Conservation (phyloP, 148 eudicot genomes). For the Vaccinium darrowii region DNA sequence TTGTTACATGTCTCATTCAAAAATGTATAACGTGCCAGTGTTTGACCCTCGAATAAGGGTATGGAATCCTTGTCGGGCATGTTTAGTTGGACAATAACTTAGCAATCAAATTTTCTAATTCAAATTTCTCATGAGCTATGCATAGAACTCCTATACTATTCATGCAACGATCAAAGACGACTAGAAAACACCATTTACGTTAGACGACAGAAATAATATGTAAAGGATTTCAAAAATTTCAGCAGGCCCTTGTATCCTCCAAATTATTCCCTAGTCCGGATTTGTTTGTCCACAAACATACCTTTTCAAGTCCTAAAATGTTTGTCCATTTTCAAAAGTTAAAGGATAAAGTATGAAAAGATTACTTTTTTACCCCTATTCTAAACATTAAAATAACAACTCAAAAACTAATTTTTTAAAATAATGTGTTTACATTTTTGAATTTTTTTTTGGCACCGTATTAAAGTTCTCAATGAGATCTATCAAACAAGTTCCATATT, state of each 20-base stretch:
- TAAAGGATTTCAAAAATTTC: background rate
- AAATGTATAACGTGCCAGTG: background rate
- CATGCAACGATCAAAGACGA: background rate
- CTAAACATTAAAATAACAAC: too few relatives aligned
- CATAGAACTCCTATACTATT: background rate
- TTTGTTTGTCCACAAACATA: too few relatives aligned
- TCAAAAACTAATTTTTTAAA: too few relatives aligned
- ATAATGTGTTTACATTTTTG: too few relatives aligned
- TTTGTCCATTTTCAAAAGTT: too few relatives aligned
- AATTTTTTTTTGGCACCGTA: too few relatives aligned
- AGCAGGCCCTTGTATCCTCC: background rate
- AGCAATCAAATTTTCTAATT: background rate
- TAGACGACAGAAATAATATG: background rate
- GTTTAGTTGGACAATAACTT: background rate
- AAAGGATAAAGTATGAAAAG: too few relatives aligned
- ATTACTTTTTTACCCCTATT: too few relatives aligned
- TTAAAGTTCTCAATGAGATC: too few relatives aligned
- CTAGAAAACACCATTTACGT: background rate
- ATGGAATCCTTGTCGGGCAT: background rate
- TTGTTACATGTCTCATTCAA: background rate
- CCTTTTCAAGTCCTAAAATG: too few relatives aligned
- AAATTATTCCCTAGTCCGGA: background rate
- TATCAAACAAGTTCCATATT: too few relatives aligned
- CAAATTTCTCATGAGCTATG: background rate
- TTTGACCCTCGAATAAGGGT: background rate